Conservation (phyloP, 108 stramenopile genomes). For the Conticribra weissflogii region DNA sequence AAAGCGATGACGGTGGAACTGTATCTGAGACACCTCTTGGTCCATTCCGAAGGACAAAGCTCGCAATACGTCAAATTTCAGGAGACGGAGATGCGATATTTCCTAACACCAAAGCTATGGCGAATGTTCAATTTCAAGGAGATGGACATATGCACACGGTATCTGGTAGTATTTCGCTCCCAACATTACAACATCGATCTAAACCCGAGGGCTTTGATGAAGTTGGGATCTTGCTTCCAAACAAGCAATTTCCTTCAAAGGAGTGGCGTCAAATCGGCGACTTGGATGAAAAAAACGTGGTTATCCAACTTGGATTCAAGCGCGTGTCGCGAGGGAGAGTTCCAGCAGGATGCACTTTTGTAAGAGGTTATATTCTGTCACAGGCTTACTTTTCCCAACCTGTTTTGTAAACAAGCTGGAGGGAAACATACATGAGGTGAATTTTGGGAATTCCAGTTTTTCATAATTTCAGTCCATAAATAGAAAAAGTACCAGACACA, state of each 20-base stretch:
- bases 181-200: conserved; percentile 10
- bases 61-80: conserved; percentile 4
- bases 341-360: conserved; percentile 19
- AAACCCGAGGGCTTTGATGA: conserved; percentile 25
- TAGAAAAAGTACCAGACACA: too few relatives aligned
- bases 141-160: neutral
- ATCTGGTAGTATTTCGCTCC: conserved; percentile 18
- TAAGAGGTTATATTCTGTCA: conserved; percentile 28
- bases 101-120: conserved; percentile 22
- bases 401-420: neutral
- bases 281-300: conserved; percentile 9
- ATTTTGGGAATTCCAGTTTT: too few relatives aligned
- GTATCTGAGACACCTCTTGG: conserved; percentile 32
- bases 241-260: conserved; percentile 14
- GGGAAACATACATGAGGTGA: too few relatives aligned
- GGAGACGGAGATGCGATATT: conserved; percentile 29
- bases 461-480: too few relatives aligned
- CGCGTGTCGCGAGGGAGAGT: conserved; percentile 27
- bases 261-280: conserved; percentile 43
- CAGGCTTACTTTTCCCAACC: conserved; percentile 35
- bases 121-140: conserved; percentile 16
- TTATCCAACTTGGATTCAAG: conserved; percentile 34
- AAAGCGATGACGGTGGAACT: neutral
- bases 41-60: conserved; percentile 22
- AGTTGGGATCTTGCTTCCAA: conserved; percentile 21